Evolutionary conservation across 176 grass and related monocot species (phyloP).

Genomic region (Aegilops umbellulata): DNA sequence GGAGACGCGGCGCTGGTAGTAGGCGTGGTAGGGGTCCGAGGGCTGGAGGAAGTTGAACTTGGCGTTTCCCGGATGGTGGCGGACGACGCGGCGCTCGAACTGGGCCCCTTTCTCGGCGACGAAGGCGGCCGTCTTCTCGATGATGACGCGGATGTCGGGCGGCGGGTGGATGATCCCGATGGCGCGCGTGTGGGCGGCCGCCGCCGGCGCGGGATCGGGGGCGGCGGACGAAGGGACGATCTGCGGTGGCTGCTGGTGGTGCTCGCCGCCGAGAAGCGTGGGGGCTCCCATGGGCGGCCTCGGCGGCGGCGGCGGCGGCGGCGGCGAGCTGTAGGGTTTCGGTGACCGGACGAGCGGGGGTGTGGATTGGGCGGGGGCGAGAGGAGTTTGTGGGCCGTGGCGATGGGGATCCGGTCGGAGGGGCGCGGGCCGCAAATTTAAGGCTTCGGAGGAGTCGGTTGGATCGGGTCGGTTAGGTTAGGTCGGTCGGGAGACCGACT

Average conservation of each 20-base stretch:
- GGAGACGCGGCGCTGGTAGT: slow-evolving; percentile 72
- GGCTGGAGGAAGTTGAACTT: slow-evolving; percentile 88
- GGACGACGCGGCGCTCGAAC: slow-evolving; percentile 68
- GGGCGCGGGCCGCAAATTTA: background rate
- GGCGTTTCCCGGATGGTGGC: slow-evolving; percentile 60
- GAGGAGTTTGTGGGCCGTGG: too few species aligned
- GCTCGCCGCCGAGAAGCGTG: slow-evolving; percentile 5
- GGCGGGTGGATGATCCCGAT: slow-evolving; percentile 89
- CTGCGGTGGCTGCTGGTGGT: background rate
- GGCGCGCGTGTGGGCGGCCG: slow-evolving; percentile 61
- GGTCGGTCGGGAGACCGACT: too few species aligned
- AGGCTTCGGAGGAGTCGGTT: background rate
- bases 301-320: background rate
- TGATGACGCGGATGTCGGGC: slow-evolving; percentile 66
- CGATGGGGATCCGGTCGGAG: too few species aligned
- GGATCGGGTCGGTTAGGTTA: too few species aligned
- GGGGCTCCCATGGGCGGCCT: background rate
- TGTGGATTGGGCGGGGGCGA: background rate
- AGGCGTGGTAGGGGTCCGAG: slow-evolving; percentile 78
- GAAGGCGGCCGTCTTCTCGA: slow-evolving; percentile 84
- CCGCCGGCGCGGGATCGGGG: slow-evolving; percentile 29
- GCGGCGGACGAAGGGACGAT: background rate
- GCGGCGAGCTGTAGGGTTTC: slow-evolving; percentile 28
- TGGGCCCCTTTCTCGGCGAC: slow-evolving; percentile 85
- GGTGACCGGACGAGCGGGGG: background rate